Percentiles rank a stretch among this genome's conserved stretches.
Evolutionary conservation across 306 rosid genomes (phyloP).

Genomic region (Urtica urens): DNA sequence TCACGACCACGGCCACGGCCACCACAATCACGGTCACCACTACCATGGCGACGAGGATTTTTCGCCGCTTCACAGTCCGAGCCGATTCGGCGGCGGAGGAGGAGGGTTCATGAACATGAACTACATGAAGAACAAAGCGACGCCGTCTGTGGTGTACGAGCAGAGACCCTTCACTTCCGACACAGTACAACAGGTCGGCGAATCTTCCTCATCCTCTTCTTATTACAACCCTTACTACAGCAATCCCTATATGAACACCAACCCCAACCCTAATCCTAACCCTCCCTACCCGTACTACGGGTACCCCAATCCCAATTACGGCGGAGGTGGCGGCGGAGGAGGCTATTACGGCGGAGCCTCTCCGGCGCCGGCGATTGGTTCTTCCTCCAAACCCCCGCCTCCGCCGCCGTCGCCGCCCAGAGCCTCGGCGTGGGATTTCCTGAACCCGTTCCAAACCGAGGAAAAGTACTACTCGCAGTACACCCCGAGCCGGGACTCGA

Average conservation of each 20-base stretch:
- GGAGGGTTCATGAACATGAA: constrained; percentile 40
- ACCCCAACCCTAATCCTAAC: constrained; percentile 1
- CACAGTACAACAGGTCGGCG: constrained; percentile 43
- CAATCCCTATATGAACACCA: constrained; percentile 8
- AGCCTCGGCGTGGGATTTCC: constrained; percentile 64
- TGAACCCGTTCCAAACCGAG: constrained; percentile 46
- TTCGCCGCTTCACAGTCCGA: constrained; percentile 43
- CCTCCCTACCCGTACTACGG: constrained; percentile 22
- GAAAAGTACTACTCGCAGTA: constrained; percentile 37
- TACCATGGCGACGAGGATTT: constrained; percentile 12
- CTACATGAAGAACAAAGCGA: constrained; percentile 50
- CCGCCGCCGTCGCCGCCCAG: constrained; percentile 86
- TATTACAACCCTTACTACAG: constrained; percentile 10
- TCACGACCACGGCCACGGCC: background rate
- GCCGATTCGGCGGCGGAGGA: constrained; percentile 19
- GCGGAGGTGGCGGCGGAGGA: constrained; percentile 25
- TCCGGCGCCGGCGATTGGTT: constrained; percentile 18
- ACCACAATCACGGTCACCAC: background rate
- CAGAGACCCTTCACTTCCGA: constrained; percentile 39
- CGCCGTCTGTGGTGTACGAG: constrained; percentile 55
- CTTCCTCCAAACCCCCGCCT: constrained; percentile 47
- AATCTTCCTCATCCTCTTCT: constrained; percentile 56
- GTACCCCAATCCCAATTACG: constrained; percentile 30
- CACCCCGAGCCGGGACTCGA: constrained; percentile 68
- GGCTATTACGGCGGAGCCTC: constrained; percentile 26